These are phyloP conservation scores for Calvatia gigantea DNA, from an alignment of 768 basidiomycete species.

Conservation along the genomic window DNA sequence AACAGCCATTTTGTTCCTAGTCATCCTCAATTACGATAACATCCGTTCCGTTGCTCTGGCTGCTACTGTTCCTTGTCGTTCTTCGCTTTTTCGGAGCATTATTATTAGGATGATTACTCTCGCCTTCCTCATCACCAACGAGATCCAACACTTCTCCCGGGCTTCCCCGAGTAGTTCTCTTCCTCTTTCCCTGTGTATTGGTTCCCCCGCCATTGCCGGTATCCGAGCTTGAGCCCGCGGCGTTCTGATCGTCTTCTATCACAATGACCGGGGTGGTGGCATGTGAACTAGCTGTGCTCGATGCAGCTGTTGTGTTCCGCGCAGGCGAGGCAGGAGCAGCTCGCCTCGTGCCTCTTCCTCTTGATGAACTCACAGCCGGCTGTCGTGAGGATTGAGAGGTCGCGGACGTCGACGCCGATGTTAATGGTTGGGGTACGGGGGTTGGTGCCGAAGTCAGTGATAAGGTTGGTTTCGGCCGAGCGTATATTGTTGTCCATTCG, in stretches of 20 bases:
- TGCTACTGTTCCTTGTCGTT: conserved; percentile 1
- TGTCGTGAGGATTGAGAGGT: not conserved
- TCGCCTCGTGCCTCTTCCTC: conserved; percentile 6
- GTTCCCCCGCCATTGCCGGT: not conserved
- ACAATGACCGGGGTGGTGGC: conserved; percentile 3
- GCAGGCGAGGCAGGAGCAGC: not conserved
- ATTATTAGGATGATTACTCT: not conserved
- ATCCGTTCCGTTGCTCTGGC: not conserved
- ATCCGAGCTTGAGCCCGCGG: not conserved
- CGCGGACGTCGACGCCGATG: not conserved
- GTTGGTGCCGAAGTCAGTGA: conserved; percentile 23
- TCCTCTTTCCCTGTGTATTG: conserved; percentile 15
- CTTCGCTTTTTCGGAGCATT: conserved; percentile 7
- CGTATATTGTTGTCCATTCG: conserved; percentile 74
- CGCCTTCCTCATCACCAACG: not conserved
- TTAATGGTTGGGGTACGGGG: conserved; percentile 16
- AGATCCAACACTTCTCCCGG: conserved; percentile 3
- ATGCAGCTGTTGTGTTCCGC: not conserved
- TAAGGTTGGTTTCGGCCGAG: conserved; percentile 40
- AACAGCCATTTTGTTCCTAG: too few relatives aligned
- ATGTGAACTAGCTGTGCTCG: not conserved
- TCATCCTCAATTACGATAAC: conserved; percentile 17
- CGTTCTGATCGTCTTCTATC: conserved; percentile 1
- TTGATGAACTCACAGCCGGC: not conserved
- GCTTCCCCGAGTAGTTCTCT: not conserved